Conservation (phyloP, 306 rosid genomes). For the Spatholobus suberectus region DNA sequence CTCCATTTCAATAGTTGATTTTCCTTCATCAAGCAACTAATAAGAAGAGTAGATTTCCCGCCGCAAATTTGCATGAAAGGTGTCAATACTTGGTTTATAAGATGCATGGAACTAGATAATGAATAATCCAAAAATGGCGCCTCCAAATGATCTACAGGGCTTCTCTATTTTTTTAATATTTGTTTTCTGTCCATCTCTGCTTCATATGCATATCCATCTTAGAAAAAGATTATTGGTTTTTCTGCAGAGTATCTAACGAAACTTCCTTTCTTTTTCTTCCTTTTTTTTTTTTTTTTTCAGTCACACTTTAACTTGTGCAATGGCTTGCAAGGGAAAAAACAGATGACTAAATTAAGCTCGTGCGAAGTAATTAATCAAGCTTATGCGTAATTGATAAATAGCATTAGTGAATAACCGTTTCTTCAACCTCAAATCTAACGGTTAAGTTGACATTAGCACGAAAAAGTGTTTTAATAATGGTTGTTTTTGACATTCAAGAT, state of each 20-base stretch:
- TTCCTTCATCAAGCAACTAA: background rate
- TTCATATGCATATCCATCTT: background rate
- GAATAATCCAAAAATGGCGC: background rate
- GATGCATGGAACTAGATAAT: background rate
- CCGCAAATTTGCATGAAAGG: background rate
- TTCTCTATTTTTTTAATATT: background rate
- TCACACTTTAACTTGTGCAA: background rate
- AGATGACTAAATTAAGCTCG: background rate
- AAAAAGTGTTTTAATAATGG: too few species aligned
- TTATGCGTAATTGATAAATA: too few species aligned
- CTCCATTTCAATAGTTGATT: background rate
- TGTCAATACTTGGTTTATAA: background rate
- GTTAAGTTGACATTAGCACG: too few species aligned
- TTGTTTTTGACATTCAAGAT: too few species aligned
- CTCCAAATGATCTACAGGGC: background rate
- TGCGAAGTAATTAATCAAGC: background rate
- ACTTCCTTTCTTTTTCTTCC: too few species aligned
- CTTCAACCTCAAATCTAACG: too few species aligned
- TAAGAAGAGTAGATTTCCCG: background rate
- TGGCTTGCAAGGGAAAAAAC: background rate
- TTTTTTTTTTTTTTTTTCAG: background rate
- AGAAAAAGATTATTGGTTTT: background rate
- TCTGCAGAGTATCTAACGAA: too few species aligned
- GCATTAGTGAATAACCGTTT: too few species aligned
- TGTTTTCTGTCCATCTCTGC: background rate